phyloP scores from a whole-genome alignment of 2,329 filamentous ascomycete species.

The Aspergillus amoenus region DNA sequence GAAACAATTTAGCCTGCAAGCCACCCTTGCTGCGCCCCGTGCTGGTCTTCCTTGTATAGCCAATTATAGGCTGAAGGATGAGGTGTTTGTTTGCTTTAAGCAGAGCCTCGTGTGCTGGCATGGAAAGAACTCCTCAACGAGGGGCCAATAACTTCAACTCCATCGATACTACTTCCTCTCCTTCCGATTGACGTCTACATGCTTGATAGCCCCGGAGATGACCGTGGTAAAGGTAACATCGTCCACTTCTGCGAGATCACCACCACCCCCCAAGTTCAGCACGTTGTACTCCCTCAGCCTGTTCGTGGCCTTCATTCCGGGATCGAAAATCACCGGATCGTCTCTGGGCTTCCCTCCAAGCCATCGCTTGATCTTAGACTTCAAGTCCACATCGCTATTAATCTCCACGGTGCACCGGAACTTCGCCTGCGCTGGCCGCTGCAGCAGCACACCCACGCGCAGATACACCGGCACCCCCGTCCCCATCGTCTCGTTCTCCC shows the following conservation, averaged over 20 bases:
- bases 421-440: background rate
- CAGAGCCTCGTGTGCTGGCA: no score
- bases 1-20: no score
- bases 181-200: background rate
- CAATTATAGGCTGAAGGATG: no score
- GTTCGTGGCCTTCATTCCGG: background rate
- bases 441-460: background rate
- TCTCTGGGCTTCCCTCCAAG: background rate
- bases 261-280: background rate
- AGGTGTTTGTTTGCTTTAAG: no score
- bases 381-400: background rate
- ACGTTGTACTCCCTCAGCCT: background rate
- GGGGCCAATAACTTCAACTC: no score
- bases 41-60: rapidly evolving
- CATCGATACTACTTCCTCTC: background rate
- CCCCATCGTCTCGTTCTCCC: background rate
- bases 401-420: background rate
- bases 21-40: no score
- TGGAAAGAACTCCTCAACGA: no score
- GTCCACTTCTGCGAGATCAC: background rate
- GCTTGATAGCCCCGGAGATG: background rate
- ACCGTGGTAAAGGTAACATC: background rate
- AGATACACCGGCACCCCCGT: background rate
- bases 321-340: background rate
- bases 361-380: background rate